Conservation (phyloP, 345 rosid species). For the Limnanthes douglasii region DNA sequence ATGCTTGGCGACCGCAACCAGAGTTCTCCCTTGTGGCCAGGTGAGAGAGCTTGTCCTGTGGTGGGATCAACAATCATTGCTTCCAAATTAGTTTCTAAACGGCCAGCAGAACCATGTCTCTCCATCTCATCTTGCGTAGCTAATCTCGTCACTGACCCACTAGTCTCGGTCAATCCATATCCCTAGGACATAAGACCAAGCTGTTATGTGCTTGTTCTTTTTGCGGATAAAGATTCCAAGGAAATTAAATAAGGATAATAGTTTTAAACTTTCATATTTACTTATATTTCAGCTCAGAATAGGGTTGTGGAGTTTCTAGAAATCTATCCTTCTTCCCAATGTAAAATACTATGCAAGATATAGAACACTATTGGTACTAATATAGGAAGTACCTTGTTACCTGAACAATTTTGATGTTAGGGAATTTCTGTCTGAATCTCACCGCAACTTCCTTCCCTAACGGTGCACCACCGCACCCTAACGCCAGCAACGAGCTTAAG, state of each 20-base stretch:
- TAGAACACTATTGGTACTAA: too few relatives aligned
- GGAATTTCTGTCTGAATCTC: slow-evolving; percentile 55
- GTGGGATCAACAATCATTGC: slow-evolving; percentile 73
- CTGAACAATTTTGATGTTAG: slow-evolving; percentile 51
- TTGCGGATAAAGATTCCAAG: slow-evolving; percentile 2
- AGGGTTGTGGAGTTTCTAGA: too few relatives aligned
- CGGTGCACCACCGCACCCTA: slow-evolving; percentile 79
- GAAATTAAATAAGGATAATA: neutral
- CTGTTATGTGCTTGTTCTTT: too few relatives aligned
- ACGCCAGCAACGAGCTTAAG: slow-evolving; percentile 34
- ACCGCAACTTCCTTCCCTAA: slow-evolving; percentile 59
- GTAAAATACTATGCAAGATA: slow-evolving; percentile 1
- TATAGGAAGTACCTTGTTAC: slow-evolving; percentile 12
- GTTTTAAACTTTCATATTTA: too few relatives aligned
- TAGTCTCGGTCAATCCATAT: slow-evolving; percentile 86
- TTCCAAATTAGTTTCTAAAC: slow-evolving; percentile 44
- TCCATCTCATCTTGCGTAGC: slow-evolving; percentile 35
- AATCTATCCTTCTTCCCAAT: too few relatives aligned
- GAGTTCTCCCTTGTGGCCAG: slow-evolving; percentile 73
- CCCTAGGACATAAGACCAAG: slow-evolving; percentile 29
- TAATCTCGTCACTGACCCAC: slow-evolving; percentile 38
- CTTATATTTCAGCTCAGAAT: too few relatives aligned
- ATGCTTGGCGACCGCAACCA: slow-evolving; percentile 72
- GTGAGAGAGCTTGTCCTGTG: slow-evolving; percentile 55
- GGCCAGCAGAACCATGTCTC: slow-evolving; percentile 58